Base-by-base conservation (phyloP, 495 filamentous ascomycete genomes). In the Talaromyces proteolyticus region DNA sequence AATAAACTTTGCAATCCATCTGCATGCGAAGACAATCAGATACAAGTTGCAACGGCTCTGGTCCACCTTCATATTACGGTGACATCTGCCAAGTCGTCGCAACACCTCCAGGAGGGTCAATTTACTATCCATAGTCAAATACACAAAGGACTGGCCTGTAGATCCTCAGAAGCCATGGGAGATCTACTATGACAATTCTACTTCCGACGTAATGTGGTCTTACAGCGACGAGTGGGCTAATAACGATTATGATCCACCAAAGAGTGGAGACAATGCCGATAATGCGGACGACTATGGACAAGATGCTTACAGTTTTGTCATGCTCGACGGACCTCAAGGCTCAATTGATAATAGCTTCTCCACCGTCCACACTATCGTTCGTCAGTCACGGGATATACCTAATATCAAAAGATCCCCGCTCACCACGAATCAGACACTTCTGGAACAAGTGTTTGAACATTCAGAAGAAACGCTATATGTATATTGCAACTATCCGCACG, bases 221-320 rank as follows among this genome's bases (percentile, higher is more conserved):
- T 53, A 47, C 23, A 43, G 12, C 16, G 51, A 53, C 24, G 47
- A 53, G 22, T 47, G 29, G 12, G 51, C 44, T 12, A 53, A 53
- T 37, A 53, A 53, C 17, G 25, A 46, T 18, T 19, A 23, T 8
- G 57, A 52, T 19, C 49, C 55, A 24, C 53, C 63, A 20, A 52
- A 53, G 18, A 37, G 37, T 8, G 55, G 57, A 53, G 41, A 42
- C 6, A 57, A 49, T 24, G 46, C 44, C n/a, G 43, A 56, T 29
- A 53, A 59, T 37, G 47, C 53, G 44, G 42, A 23, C 20, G 62
- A 67, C 25, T 44, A 57, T 37, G 61, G 61, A 11, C 49, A 44
- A 11, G 61, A 66, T 50, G 45, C 64, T 7, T 68, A 68, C 44
- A 63, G 64, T 6, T 68, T 68, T 43, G 53, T 68, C 6, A 68